phyloP scores from a whole-genome alignment of 352 stramenopile genomes.

The Phytophthora litchii region DNA sequence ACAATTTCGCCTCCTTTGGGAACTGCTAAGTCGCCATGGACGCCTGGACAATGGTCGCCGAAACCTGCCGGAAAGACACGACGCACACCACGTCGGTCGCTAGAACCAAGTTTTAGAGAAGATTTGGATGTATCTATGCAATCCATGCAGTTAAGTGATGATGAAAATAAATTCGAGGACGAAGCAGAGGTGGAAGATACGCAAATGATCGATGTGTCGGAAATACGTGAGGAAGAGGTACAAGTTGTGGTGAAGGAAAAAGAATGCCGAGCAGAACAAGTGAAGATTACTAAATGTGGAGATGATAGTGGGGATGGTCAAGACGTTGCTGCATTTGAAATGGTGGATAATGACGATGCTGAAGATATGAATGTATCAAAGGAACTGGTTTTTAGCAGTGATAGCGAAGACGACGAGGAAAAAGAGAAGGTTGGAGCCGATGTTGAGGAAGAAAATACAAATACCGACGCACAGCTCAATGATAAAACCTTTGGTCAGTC shows the following conservation, averaged over 20 bases:
- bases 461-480: background rate
- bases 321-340: constrained; percentile 4
- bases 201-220: constrained; percentile 33
- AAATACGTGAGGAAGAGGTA: constrained; percentile 17
- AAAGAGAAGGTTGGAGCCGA: constrained; percentile 19
- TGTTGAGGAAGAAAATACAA: constrained; percentile 11
- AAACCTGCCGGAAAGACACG: constrained; percentile 28
- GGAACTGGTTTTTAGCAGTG: constrained; percentile 47
- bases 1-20: constrained; percentile 35
- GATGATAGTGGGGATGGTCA: constrained; percentile 9
- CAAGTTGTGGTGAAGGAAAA: constrained; percentile 2
- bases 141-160: constrained; percentile 69
- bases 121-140: constrained; percentile 76
- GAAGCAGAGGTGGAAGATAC: constrained; percentile 31
- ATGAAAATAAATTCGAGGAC: constrained; percentile 36
- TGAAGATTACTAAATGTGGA: constrained; percentile 2
- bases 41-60: constrained; percentile 23
- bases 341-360: constrained; percentile 30
- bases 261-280: constrained; percentile 7
- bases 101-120: constrained; percentile 33
- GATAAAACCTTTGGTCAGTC: background rate
- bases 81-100: constrained; percentile 26
- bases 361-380: constrained; percentile 46
- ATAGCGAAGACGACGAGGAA: constrained; percentile 33
- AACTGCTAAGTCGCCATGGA: constrained; percentile 39